Conservation (phyloP, 371 early-diverging fungal species). For the Mortierella sp. region DNA sequence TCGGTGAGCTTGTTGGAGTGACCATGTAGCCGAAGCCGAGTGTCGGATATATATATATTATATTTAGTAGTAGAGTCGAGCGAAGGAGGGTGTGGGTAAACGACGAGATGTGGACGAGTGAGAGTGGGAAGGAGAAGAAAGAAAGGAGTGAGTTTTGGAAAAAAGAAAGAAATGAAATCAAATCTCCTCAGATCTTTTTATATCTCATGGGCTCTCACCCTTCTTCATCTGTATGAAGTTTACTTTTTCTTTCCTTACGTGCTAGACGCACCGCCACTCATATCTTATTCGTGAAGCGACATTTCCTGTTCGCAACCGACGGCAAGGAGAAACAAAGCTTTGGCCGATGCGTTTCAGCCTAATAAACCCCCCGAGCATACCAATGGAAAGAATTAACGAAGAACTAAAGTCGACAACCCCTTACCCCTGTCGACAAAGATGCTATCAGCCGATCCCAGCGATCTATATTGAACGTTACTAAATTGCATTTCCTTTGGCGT, state of each 20-base stretch:
- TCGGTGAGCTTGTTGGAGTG: neutral
- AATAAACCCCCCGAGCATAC: neutral
- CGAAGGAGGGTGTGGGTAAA: neutral
- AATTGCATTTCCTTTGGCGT: neutral
- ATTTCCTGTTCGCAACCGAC: neutral
- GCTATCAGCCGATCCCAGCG: neutral
- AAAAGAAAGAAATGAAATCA: neutral
- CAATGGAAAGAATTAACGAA: neutral
- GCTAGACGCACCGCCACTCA: constrained; percentile 3
- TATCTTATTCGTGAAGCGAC: neutral
- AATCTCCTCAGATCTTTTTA: neutral
- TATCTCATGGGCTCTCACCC: neutral
- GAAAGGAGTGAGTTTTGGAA: neutral
- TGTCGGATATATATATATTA: neutral
- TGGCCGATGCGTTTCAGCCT: neutral
- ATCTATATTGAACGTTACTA: neutral
- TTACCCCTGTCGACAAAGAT: neutral
- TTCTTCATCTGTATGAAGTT: neutral
- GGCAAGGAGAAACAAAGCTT: neutral
- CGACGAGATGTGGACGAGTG: neutral
- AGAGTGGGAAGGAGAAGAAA: neutral
- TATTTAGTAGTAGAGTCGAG: neutral
- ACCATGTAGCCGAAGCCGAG: neutral
- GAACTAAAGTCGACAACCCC: neutral
- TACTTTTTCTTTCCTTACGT: neutral